These are phyloP conservation scores for Marchantia polymorpha DNA, from an alignment of 225 moss, liverwort and hornwort genomes.

Conservation along the genomic window DNA sequence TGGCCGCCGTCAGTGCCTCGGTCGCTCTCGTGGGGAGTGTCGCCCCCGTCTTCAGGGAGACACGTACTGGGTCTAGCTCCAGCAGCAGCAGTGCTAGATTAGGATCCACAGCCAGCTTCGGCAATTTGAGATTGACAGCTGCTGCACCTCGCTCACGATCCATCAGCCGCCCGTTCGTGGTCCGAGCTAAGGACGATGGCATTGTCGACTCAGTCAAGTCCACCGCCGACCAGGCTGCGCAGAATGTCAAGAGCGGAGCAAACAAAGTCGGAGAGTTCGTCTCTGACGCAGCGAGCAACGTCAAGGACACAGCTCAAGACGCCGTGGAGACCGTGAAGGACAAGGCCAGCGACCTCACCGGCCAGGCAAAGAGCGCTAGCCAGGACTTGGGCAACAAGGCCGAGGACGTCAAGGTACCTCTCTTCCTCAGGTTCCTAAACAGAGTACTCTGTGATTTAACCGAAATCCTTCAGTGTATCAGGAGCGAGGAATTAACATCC, in stretches of 20 bases:
- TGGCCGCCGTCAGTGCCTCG: not conserved
- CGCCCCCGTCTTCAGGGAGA: not conserved
- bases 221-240: not conserved
- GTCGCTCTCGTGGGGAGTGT: not conserved
- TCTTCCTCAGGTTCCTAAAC: too few species aligned
- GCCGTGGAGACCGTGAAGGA: not conserved
- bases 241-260: slow-evolving; percentile 7
- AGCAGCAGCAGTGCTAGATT: not conserved
- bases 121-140: not conserved
- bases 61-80: not conserved
- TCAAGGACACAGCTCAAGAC: not conserved
- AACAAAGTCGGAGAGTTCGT: not conserved
- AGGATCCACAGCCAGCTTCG: not conserved
- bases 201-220: slow-evolving; percentile 6
- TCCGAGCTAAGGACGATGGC: not conserved
- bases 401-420: not conserved
- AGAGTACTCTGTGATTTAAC: not conserved
- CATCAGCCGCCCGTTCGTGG: not conserved
- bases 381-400: slow-evolving; percentile 7
- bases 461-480: too few species aligned
- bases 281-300: slow-evolving; percentile 1
- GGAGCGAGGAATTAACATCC: too few species aligned
- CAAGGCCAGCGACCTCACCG: not conserved
- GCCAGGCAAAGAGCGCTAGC: slow-evolving; percentile 9
- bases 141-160: not conserved